phyloP scores from a whole-genome alignment of 2,329 filamentous ascomycete genomes.

The Scedosporium aurantiacum region DNA sequence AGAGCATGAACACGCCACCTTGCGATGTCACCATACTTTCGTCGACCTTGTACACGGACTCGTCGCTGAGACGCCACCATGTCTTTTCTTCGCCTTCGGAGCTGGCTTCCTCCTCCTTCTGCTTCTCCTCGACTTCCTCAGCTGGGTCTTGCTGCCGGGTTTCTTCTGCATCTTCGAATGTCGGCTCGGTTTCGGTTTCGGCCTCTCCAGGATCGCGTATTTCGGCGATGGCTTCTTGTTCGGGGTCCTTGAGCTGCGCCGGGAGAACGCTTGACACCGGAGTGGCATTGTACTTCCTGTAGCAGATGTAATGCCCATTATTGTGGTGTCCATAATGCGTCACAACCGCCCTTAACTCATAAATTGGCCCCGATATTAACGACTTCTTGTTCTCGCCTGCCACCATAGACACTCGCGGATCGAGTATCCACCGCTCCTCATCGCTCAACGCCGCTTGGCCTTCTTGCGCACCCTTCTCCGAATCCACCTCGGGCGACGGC shows the following conservation, averaged over 20 bases:
- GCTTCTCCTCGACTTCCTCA: slow-evolving; percentile 7
- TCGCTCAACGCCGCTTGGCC: slow-evolving; percentile 6
- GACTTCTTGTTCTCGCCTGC: slow-evolving; percentile 40
- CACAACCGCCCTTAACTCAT: slow-evolving; percentile 72
- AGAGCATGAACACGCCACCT: slow-evolving; percentile 89
- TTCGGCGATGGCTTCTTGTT: background rate
- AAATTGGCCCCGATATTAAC: slow-evolving; percentile 47
- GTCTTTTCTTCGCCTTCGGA: slow-evolving; percentile 30
- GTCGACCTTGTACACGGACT: slow-evolving; percentile 63
- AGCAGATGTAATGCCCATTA: slow-evolving; percentile 92
- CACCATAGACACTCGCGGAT: slow-evolving; percentile 65
- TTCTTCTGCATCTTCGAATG: slow-evolving; percentile 5
- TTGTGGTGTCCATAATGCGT: slow-evolving; percentile 87
- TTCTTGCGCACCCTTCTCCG: background rate
- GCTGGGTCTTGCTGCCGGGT: slow-evolving; percentile 9
- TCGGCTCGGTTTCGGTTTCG: slow-evolving; percentile 3
- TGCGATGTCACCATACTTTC: slow-evolving; percentile 65
- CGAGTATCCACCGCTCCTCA: slow-evolving; percentile 58
- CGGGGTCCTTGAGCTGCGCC: background rate
- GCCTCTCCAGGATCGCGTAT: slow-evolving; percentile 3
- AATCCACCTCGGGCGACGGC: background rate
- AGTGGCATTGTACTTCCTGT: slow-evolving; percentile 53
- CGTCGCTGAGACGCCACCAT: slow-evolving; percentile 91
- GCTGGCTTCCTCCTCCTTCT: slow-evolving; percentile 8
- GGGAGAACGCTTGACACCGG: slow-evolving; percentile 8